Evolutionary conservation across 2,329 filamentous ascomycete genomes (phyloP).

Genomic region (Westerdykella sp.): DNA sequence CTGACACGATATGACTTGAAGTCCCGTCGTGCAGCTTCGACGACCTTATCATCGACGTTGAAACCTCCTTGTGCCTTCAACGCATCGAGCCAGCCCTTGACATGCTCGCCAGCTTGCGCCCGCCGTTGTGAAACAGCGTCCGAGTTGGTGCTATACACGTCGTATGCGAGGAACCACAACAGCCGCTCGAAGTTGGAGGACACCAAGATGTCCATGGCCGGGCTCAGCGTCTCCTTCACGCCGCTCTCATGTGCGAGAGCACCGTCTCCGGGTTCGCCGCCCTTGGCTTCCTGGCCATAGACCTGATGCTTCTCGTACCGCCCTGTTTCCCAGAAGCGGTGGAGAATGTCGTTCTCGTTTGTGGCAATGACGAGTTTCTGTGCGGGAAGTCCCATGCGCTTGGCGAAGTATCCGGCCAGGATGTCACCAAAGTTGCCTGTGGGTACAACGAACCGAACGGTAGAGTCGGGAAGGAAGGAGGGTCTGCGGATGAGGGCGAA

Average conservation of each 20-base stretch:
- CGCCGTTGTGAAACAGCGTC: constrained; percentile 40
- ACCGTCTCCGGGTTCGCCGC: constrained; percentile 51
- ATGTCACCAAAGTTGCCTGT: constrained; percentile 98
- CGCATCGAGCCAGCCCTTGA: constrained; percentile 69
- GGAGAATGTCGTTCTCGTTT: constrained; percentile 95
- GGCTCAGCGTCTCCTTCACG: constrained; percentile 85
- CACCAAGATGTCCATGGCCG: constrained; percentile 96
- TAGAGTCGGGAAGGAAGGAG: constrained; percentile 55
- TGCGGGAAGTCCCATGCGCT: constrained; percentile 78
- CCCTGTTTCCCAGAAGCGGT: constrained; percentile 89
- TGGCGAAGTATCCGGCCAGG: constrained; percentile 86
- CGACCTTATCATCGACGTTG: constrained; percentile 66
- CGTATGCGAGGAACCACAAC: constrained; percentile 83
- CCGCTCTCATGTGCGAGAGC: constrained; percentile 60
- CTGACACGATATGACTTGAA: constrained; percentile 74
- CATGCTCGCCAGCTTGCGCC: constrained; percentile 61
- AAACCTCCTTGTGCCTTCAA: constrained; percentile 81
- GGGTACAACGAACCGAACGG: constrained; percentile 77
- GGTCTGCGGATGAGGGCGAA: constrained; percentile 64
- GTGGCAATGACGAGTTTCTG: constrained; percentile 89
- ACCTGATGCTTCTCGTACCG: constrained; percentile 79
- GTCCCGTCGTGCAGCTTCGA: constrained; percentile 62
- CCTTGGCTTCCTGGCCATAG: constrained; percentile 51
- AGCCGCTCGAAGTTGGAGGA: constrained; percentile 95
- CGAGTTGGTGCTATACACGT: constrained; percentile 36